Evolutionary conservation across 2,329 filamentous ascomycete genomes (phyloP).

Genomic region (Fulvia fulva): DNA sequence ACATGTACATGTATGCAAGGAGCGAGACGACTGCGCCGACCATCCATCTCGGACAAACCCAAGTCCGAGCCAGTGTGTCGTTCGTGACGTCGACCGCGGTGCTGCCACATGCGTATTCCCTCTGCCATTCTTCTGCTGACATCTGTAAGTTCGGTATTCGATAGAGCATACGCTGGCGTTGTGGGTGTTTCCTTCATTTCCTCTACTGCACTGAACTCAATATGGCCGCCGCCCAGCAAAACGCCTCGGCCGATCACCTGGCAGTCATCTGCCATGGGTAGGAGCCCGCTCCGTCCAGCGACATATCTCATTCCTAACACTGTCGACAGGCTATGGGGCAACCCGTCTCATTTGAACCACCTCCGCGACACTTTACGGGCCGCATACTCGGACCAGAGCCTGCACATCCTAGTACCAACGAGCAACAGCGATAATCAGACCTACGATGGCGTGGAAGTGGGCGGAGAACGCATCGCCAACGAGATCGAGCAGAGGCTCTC

Average conservation of each 20-base stretch:
- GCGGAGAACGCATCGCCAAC: constrained; percentile 61
- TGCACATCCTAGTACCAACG: constrained; percentile 69
- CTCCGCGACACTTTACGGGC: constrained; percentile 63
- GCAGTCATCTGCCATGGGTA: constrained; percentile 75
- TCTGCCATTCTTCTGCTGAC: neutral
- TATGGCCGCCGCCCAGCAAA: constrained; percentile 7
- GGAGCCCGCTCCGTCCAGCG: constrained; percentile 27
- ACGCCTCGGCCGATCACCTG: constrained; percentile 55
- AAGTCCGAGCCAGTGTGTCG: too few species aligned
- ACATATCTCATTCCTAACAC: too few species aligned
- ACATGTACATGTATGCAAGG: too few species aligned
- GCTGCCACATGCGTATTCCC: neutral
- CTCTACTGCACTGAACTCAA: constrained; percentile 2
- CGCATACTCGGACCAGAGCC: constrained; percentile 56
- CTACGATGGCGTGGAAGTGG: constrained; percentile 65
- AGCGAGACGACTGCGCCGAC: too few species aligned
- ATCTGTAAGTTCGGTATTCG: neutral
- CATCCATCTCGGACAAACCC: too few species aligned
- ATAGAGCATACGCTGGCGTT: constrained; percentile 7
- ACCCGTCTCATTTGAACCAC: constrained; percentile 67
- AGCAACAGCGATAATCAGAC: constrained; percentile 69
- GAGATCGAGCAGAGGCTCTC: constrained; percentile 60
- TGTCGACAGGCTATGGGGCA: constrained; percentile 65
- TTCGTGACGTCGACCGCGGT: neutral
- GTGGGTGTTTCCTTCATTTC: constrained; percentile 5